Evolutionary conservation across 2,329 filamentous ascomycete genomes (phyloP), one percentile per base, ranked within the genome.

Genomic region (Fusarium xyrophilum): DNA sequence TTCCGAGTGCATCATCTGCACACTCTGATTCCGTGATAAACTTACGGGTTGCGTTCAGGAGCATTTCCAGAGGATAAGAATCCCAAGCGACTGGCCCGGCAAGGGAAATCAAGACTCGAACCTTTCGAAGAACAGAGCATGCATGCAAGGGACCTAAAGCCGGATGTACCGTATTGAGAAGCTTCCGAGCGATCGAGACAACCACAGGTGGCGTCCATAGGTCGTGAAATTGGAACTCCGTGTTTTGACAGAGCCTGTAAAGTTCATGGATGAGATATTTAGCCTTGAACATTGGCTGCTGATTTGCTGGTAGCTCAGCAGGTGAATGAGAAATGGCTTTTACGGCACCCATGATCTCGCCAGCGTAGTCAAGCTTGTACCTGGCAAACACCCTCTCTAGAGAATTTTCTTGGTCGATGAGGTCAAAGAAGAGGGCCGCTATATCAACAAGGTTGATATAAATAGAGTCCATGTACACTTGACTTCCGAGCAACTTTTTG

Each of bases 21-120:
- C 95, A 98, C 74, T 96, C 91, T 0, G 90, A 85, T 70, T 98
- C 91, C 2, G 90, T 90, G 9, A 98, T 82, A 69, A 93, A 96
- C 1, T 89, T 88, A 13, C 91, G 86, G 23, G 97, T 83, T 3
- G 91, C 90, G 73, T 93, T 92, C 3, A 99, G 83, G 1, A 97
- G 84, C 92, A 97, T 96, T 77, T 99, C 93, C 17, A 97, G 78
- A 14, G 93, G 92, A 75, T 98, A 98, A 0, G 91, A 91, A 40
- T 88, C 82, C 27, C 91, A 83, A n/a, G 91, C 92, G 52, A 89
- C 84, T 1, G 87, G 77, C 0, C 93, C 93, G 28, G 93, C 91
- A 46, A 98, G 81, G 62, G 89, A 91, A 28, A 98, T 85, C 19
- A 98, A 80, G 12, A 97, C 86, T 35, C 93, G 87, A 47, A 98